Percentiles rank a stretch among this genome's conserved stretches.
Evolutionary conservation across 495 filamentous ascomycete species (phyloP).

Genomic region (Lichenothelia convexa): DNA sequence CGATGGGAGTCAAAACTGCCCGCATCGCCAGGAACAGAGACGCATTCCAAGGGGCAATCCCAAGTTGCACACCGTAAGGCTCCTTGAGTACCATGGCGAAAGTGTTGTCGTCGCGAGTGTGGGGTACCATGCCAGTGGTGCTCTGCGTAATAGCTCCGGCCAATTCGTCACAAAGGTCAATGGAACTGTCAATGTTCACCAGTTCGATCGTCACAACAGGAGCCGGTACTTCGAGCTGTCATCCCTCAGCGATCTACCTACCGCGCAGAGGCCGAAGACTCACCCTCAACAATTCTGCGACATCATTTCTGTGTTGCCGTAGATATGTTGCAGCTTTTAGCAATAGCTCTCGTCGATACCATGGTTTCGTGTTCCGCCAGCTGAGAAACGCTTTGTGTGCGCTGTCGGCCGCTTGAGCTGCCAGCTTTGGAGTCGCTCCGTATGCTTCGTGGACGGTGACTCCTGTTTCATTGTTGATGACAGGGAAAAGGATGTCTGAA

Average conservation of each 20-base stretch:
- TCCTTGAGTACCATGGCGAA: slow-evolving; percentile 57
- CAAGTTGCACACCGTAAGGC: slow-evolving; percentile 64
- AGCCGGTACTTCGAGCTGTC: no score
- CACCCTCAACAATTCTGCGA: no score
- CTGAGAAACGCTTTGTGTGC: slow-evolving; percentile 50
- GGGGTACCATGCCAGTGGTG: no score
- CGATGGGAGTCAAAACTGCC: slow-evolving; percentile 54
- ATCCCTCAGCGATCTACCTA: no score
- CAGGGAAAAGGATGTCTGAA: slow-evolving; percentile 44
- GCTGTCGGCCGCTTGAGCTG: slow-evolving; percentile 36
- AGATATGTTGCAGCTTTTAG: slow-evolving; percentile 52
- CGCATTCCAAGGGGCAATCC: slow-evolving; percentile 58
- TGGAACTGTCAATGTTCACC: no score
- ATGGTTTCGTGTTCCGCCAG: slow-evolving; percentile 48
- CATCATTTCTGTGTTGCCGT: no score
- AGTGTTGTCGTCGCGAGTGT: slow-evolving; percentile 31
- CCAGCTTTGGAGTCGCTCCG: slow-evolving; percentile 41
- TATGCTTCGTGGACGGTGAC: slow-evolving; percentile 43
- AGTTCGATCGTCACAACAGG: no score
- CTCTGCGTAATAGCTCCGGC: no score
- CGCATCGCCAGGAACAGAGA: slow-evolving; percentile 20
- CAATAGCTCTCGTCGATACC: slow-evolving; percentile 50
- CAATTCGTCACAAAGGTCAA: no score
- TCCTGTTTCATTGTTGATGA: slow-evolving; percentile 40
- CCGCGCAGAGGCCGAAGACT: no score